phyloP scores from a whole-genome alignment of 768 basidiomycete species.

The Termitomyces sp. region DNA sequence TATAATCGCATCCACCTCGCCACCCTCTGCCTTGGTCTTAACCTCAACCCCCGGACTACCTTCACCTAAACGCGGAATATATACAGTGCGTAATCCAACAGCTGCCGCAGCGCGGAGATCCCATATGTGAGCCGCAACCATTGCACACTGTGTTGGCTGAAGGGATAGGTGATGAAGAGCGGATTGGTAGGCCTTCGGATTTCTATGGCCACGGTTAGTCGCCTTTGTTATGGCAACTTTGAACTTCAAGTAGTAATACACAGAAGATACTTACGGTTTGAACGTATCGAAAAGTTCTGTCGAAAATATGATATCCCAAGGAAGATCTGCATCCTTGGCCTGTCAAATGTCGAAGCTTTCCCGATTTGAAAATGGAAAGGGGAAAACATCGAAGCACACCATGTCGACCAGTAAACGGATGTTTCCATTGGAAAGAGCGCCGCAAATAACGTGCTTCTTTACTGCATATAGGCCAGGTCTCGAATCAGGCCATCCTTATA shows the following conservation, averaged over 20 bases:
- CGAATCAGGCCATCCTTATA: conserved; percentile 54
- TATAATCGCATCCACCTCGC: conserved; percentile 54
- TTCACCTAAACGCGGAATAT: conserved; percentile 47
- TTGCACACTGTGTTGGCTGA: conserved; percentile 43
- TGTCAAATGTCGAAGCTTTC: conserved; percentile 15
- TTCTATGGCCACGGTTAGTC: conserved; percentile 25
- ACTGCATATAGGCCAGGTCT: conserved; percentile 41
- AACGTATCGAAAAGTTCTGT: conserved; percentile 54
- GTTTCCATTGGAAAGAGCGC: conserved; percentile 61
- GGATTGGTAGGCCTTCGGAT: conserved; percentile 45
- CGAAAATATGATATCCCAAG: conserved; percentile 62
- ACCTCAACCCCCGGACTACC: conserved; percentile 25
- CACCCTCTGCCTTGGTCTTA: conserved; percentile 46
- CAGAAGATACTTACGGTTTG: conserved; percentile 50
- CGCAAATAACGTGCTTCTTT: conserved; percentile 46
- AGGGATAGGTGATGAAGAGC: conserved; percentile 45
- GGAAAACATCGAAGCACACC: conserved; percentile 26
- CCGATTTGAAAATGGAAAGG: background rate
- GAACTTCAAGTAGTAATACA: background rate
- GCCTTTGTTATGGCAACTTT: background rate
- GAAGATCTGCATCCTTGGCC: conserved; percentile 58
- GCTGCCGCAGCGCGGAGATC: conserved; percentile 51
- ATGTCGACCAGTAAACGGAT: conserved; percentile 55
- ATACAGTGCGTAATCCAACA: conserved; percentile 54
- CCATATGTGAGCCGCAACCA: conserved; percentile 61